phyloP scores from a whole-genome alignment of 2,329 filamentous ascomycete genomes.

The Chaetomium globosum region DNA sequence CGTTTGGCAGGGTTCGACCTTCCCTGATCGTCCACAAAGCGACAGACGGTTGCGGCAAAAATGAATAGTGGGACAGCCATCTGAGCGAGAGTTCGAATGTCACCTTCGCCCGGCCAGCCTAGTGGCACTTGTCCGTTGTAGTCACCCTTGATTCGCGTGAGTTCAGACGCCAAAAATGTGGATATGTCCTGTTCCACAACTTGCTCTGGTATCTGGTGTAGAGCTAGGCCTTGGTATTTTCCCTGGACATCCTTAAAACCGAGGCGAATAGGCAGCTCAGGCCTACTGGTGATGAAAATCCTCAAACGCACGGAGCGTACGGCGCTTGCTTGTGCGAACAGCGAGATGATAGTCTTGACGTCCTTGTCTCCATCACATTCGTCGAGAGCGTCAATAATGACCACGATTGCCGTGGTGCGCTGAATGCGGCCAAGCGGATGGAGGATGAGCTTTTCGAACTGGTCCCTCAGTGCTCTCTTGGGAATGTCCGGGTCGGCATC shows the following conservation, averaged over 20 bases:
- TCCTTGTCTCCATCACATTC: conserved; percentile 37
- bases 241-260: conserved; percentile 43
- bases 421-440: too few species aligned
- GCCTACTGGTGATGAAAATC: conserved; percentile 49
- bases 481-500: conserved; percentile 37
- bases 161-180: conserved; percentile 40
- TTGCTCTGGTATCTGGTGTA: conserved; percentile 1
- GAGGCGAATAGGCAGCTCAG: conserved; percentile 45
- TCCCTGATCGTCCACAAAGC: conserved; percentile 36
- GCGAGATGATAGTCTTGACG: conserved; percentile 39
- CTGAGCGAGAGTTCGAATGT: too few species aligned
- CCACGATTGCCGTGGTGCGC: too few species aligned
- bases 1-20: conserved; percentile 33
- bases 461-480: conserved; percentile 40
- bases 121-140: conserved; percentile 36
- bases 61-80: too few species aligned
- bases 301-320: conserved; percentile 35
- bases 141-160: conserved; percentile 39
- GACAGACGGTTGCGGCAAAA: too few species aligned
- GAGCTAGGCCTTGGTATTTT: background rate
- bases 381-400: conserved; percentile 37
- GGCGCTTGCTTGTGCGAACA: conserved; percentile 34
- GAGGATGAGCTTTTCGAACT: too few species aligned
- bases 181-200: conserved; percentile 45
- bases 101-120: conserved; percentile 26